Percentiles rank a stretch among this genome's conserved stretches.
phyloP scores from a whole-genome alignment of 345 rosid genomes.

The Pelargonium nanum region DNA sequence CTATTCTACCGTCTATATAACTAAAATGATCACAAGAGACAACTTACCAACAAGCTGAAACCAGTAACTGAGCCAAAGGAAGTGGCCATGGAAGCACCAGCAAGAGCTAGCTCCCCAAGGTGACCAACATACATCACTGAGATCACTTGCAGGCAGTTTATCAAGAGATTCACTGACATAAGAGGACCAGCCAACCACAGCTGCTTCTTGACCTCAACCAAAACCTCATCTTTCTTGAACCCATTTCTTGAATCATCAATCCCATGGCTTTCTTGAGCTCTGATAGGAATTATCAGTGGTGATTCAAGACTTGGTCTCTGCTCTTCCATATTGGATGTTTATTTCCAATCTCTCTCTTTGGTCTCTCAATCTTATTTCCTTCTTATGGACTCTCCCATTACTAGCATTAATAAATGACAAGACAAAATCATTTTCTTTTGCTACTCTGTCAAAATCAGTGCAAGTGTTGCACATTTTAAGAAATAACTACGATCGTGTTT shows the following conservation, averaged over 20 bases:
- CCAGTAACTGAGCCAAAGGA: conserved; percentile 37
- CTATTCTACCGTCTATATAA: too few species aligned
- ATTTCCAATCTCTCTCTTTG: too few species aligned
- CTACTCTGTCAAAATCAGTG: too few species aligned
- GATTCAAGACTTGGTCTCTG: not conserved
- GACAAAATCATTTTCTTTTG: too few species aligned
- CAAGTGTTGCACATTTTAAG: too few species aligned
- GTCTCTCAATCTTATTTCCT: too few species aligned
- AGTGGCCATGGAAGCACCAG: conserved; percentile 37
- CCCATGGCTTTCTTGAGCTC: not conserved
- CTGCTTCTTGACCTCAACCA: conserved; percentile 14
- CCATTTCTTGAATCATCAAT: not conserved
- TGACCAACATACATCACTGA: conserved; percentile 33
- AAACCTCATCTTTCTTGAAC: not conserved
- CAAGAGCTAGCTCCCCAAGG: conserved; percentile 19
- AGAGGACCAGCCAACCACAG: conserved; percentile 11
- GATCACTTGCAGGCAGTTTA: conserved; percentile 15
- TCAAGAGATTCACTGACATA: conserved; percentile 8
- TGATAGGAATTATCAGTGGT: not conserved
- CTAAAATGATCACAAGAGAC: too few species aligned
- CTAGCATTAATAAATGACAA: too few species aligned
- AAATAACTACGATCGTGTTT: too few species aligned
- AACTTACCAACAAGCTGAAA: conserved; percentile 29
- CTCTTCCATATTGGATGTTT: too few species aligned
- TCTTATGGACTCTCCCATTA: too few species aligned